phyloP scores from a whole-genome alignment of 2,329 filamentous ascomycete genomes.

The Colletotrichum horii region DNA sequence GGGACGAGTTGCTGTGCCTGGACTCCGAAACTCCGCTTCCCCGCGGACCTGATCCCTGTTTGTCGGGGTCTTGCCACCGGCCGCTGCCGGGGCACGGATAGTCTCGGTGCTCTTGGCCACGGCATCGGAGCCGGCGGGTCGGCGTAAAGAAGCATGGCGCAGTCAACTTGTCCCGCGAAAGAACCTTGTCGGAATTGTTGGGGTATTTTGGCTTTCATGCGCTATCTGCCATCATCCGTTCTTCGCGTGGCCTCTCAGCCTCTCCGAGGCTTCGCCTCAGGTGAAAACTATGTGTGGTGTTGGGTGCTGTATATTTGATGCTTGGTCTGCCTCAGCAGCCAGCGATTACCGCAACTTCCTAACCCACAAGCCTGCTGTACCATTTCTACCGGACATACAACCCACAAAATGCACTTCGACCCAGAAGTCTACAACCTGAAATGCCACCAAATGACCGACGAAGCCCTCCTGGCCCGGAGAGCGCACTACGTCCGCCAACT shows the following conservation, averaged over 20 bases:
- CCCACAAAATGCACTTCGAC: slow-evolving; percentile 39
- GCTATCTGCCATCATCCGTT: neutral
- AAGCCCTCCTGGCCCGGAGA: slow-evolving; percentile 36
- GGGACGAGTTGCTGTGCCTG: neutral
- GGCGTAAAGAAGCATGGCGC: neutral
- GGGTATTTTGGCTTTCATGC: neutral
- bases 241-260: neutral
- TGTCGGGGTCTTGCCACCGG: neutral
- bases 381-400: neutral
- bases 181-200: neutral
- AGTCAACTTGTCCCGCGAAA: neutral
- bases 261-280: neutral
- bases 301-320: neutral
- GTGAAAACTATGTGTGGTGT: neutral
- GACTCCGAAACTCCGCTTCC: neutral
- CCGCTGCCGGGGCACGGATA: neutral
- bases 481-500: slow-evolving; percentile 48
- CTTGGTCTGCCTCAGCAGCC: neutral
- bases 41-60: neutral
- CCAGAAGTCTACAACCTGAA: slow-evolving; percentile 44
- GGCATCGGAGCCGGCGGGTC: neutral
- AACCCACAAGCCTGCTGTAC: neutral
- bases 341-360: neutral
- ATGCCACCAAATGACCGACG: slow-evolving; percentile 38
- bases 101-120: neutral